These are phyloP conservation scores for Solanum piurae DNA, from an alignment of 257 asterid genomes.

Conservation along the genomic window DNA sequence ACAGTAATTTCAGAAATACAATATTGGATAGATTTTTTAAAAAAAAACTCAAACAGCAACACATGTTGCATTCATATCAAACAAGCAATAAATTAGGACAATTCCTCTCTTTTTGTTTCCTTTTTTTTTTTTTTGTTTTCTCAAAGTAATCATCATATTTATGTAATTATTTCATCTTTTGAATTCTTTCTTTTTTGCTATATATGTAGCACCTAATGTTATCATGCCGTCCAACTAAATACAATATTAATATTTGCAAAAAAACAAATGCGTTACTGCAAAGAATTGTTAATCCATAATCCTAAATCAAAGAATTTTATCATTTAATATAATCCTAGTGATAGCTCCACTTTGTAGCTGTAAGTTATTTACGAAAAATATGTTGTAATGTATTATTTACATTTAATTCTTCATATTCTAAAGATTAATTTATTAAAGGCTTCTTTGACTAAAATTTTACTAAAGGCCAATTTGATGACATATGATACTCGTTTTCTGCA, in stretches of 20 bases:
- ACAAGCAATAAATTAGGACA: not conserved
- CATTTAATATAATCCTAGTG: not conserved
- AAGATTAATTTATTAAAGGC: not conserved
- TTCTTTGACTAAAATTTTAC: not conserved
- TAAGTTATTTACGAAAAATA: not conserved
- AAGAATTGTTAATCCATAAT: not conserved
- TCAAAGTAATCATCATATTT: not conserved
- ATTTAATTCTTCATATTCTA: not conserved
- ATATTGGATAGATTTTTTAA: not conserved
- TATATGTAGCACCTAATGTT: not conserved
- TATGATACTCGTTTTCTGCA: not conserved
- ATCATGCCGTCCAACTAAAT: not conserved
- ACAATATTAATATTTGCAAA: not conserved
- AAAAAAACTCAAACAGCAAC: not conserved
- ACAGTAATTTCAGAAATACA: not conserved
- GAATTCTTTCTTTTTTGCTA: not conserved
- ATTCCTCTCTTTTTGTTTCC: not conserved
- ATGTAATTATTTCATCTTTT: not conserved
- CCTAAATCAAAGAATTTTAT: not conserved
- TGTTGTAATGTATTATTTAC: not conserved
- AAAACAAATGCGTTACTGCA: not conserved
- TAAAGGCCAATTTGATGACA: not conserved
- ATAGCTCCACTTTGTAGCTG: not conserved
- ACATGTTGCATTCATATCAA: not conserved
- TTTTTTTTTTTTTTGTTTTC: not conserved